Percentiles rank a stretch among this genome's conserved stretches.
These are phyloP conservation scores for Echites panduratus DNA, from an alignment of 257 asterid species.

Conservation along the genomic window DNA sequence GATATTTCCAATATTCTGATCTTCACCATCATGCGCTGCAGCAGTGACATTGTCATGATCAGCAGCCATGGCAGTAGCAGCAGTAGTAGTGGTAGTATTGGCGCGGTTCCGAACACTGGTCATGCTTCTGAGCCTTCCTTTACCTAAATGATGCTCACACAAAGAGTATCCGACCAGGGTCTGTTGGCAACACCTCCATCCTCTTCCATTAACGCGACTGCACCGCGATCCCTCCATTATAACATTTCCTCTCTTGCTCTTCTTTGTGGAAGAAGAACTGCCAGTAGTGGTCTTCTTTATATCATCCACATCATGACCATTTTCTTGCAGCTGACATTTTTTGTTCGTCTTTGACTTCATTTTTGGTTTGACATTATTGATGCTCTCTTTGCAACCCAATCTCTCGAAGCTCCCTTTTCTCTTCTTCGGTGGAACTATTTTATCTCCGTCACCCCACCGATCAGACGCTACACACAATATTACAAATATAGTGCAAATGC, in stretches of 20 bases:
- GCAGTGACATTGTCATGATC: too few relatives aligned
- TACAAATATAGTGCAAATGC: slow-evolving; percentile 5
- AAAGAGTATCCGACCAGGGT: slow-evolving; percentile 69
- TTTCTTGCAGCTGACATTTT: slow-evolving; percentile 30
- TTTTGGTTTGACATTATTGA: slow-evolving; percentile 8
- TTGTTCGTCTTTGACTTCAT: slow-evolving; percentile 62
- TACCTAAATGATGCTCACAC: slow-evolving; percentile 75
- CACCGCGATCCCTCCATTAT: slow-evolving; percentile 71
- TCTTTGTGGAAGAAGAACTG: slow-evolving; percentile 10
- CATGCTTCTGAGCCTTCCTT: slow-evolving; percentile 54
- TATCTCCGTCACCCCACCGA: slow-evolving; percentile 30
- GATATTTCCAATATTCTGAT: too few relatives aligned
- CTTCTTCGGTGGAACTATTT: slow-evolving; percentile 51
- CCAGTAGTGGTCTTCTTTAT: neutral
- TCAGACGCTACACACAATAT: slow-evolving; percentile 2
- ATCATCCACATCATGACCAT: slow-evolving; percentile 9
- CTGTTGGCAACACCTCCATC: slow-evolving; percentile 75
- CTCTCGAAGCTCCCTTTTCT: slow-evolving; percentile 33
- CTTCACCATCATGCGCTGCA: too few relatives aligned
- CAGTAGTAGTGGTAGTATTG: neutral
- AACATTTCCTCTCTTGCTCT: slow-evolving; percentile 44
- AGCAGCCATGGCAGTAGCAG: too few relatives aligned
- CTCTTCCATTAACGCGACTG: slow-evolving; percentile 79
- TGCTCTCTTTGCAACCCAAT: slow-evolving; percentile 14
- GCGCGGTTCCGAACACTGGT: slow-evolving; percentile 21